A percentile compares a stretch with the other conserved stretches of the same genome.
Conservation (phyloP, 2,329 filamentous ascomycete species). For the Sphaceloma murrayae region DNA sequence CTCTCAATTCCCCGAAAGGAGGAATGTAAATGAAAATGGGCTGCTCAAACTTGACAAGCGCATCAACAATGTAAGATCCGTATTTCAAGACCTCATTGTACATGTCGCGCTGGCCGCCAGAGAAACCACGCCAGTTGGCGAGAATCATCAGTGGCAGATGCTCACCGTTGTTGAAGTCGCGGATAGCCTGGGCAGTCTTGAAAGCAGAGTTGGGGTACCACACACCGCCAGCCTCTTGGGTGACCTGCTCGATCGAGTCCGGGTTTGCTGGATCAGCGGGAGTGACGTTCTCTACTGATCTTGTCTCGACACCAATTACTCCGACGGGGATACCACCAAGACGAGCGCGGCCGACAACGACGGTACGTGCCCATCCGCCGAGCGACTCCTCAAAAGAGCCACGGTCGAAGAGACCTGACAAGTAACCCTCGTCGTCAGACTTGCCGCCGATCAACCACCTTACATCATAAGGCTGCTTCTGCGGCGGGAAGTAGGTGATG, state of each 20-base stretch:
- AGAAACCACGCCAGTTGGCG: conserved; percentile 99
- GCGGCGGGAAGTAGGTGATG: conserved; percentile 66
- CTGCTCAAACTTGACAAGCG: conserved; percentile 96
- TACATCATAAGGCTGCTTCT: conserved; percentile 83
- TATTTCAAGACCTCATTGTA: conserved; percentile 99
- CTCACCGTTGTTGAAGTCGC: conserved; percentile 98
- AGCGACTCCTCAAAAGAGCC: conserved; percentile 95
- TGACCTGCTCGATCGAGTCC: conserved; percentile 92
- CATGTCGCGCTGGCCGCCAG: conserved; percentile 98
- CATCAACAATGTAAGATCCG: conserved; percentile 97
- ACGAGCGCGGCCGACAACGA: conserved; percentile 91
- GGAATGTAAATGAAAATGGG: conserved; percentile 99
- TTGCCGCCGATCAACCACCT: conserved; percentile 87
- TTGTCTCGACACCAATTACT: conserved; percentile 94
- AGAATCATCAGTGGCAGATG: conserved; percentile 98
- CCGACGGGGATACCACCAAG: conserved; percentile 96
- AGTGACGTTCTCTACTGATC: conserved; percentile 91
- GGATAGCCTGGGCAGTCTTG: conserved; percentile 98
- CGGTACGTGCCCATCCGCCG: conserved; percentile 92
- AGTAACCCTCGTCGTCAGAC: conserved; percentile 75
- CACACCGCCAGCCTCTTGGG: conserved; percentile 91
- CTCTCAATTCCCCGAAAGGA: conserved; percentile 89
- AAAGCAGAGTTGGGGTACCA: conserved; percentile 99
- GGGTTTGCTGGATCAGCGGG: conserved; percentile 96
- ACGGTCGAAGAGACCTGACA: conserved; percentile 88